These are phyloP conservation scores for Candida buenavistaensis DNA, from an alignment of 1,139 yeast genomes.

Conservation along the genomic window DNA sequence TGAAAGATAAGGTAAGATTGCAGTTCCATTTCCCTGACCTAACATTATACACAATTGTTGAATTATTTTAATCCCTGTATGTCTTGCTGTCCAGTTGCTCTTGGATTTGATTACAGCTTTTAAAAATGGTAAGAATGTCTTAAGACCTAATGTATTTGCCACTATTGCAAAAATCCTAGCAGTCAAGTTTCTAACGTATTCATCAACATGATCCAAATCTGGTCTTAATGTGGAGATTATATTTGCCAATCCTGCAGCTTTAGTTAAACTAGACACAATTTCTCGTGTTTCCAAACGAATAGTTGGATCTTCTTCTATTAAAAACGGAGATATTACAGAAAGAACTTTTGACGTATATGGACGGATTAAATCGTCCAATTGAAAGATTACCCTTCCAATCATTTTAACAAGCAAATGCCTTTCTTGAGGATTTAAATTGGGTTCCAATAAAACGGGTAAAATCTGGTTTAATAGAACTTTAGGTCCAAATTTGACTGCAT, in stretches of 20 bases:
- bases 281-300: constrained; percentile 80
- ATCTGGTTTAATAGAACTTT: constrained; percentile 64
- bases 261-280: constrained; percentile 69
- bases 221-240: constrained; percentile 79
- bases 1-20: constrained; percentile 68
- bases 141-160: constrained; percentile 77
- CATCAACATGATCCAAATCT: constrained; percentile 82
- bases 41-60: constrained; percentile 72
- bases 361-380: constrained; percentile 60
- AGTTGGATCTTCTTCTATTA: constrained; percentile 76
- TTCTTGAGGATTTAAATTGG: constrained; percentile 76
- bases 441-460: constrained; percentile 74
- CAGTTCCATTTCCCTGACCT: constrained; percentile 61
- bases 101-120: constrained; percentile 80
- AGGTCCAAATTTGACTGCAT: constrained; percentile 69
- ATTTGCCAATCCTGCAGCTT: constrained; percentile 79
- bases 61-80: constrained; percentile 77
- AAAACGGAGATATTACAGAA: constrained; percentile 73
- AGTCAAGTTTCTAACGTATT: constrained; percentile 74
- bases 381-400: constrained; percentile 65
- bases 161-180: constrained; percentile 84
- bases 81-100: constrained; percentile 83
- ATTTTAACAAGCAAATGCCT: constrained; percentile 79
- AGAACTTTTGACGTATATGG: constrained; percentile 77
- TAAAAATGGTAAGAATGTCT: constrained; percentile 71